Base-by-base conservation (phyloP, 2,329 filamentous ascomycete genomes). In the Corynespora cassiicola region DNA sequence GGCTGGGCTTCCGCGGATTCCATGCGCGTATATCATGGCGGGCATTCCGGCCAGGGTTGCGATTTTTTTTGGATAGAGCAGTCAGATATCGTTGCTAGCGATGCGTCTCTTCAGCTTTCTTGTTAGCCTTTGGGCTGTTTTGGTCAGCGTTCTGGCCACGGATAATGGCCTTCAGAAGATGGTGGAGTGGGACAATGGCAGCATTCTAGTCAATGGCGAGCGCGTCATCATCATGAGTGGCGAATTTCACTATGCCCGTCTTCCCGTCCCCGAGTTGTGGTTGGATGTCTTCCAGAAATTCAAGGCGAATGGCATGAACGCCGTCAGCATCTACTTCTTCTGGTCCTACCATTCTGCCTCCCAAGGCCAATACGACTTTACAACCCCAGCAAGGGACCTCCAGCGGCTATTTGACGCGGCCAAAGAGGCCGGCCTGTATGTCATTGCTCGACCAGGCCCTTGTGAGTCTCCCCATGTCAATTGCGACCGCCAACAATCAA, bases 211-310 rank as follows among this genome's bases (percentile, higher is more conserved):
- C 47, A 76, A 78, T 39, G 75, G 75, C 23, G 68, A 73, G 39
- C 67, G 76, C 17, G 54, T 77, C 3, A 74, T 76, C 30, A 65
- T 79, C 18, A 75, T 74, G 46, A 69, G 67, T 2, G 76, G 71
- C 16, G 77, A 80, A 45, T 79, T 80, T 26, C 77, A 80, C 45
- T 80, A 79, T 39, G 69, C 74, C 45, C 69, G 77, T 3, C 67
- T 80, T 21, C 78, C 77, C 1, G 75, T 79, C 0, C 77, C 77
- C 1, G 77, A 79, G 34, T 49, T 80, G 17, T 80, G 78, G 61
- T 50, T 75, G 23, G 76, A 80, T 46, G 73, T 80, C 21, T 77
- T 80, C 39, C 75, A 80, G 35, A 80, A 79, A 42, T 69, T 79
- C 42, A 71, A 72, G 45, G 74, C 77, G 7, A 76, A 73, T 49